phyloP scores from a whole-genome alignment of 2,329 filamentous ascomycete species.

The Cryphonectria parasitica region DNA sequence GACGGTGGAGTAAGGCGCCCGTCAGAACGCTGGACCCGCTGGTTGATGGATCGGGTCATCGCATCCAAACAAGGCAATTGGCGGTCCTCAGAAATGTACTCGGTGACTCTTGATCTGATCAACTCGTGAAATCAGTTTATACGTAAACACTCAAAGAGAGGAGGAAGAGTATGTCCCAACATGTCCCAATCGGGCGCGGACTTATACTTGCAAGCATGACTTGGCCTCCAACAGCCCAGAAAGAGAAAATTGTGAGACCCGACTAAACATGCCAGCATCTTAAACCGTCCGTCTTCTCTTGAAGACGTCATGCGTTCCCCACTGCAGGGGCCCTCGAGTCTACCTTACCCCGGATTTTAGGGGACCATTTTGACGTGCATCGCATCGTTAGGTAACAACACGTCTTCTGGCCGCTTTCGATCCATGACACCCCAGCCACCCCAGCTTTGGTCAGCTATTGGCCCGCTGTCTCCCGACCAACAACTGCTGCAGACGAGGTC shows the following conservation, averaged over 20 bases:
- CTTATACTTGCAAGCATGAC: neutral
- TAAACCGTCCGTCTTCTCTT: neutral
- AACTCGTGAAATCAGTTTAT: neutral
- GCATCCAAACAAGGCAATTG: neutral
- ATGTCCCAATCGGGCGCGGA: neutral
- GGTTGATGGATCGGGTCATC: neutral
- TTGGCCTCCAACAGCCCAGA: neutral
- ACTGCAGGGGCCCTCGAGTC: slow-evolving; percentile 21
- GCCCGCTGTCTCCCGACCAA: slow-evolving; percentile 8
- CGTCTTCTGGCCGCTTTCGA: neutral
- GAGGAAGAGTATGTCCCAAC: neutral
- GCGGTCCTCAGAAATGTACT: neutral
- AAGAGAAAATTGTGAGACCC: neutral
- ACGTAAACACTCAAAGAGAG: neutral
- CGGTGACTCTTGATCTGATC: neutral
- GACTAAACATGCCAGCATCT: neutral
- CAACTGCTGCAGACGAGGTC: neutral
- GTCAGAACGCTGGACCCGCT: neutral
- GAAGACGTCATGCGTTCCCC: slow-evolving; percentile 21
- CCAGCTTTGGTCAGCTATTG: slow-evolving; percentile 15
- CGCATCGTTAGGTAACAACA: neutral
- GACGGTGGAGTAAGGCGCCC: neutral
- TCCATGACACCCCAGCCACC: neutral
- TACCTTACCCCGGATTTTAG: slow-evolving; percentile 19
- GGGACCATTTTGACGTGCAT: slow-evolving; percentile 24